Base-by-base conservation (phyloP, 495 filamentous ascomycete species). In the Penicillium dipodomyicola region DNA sequence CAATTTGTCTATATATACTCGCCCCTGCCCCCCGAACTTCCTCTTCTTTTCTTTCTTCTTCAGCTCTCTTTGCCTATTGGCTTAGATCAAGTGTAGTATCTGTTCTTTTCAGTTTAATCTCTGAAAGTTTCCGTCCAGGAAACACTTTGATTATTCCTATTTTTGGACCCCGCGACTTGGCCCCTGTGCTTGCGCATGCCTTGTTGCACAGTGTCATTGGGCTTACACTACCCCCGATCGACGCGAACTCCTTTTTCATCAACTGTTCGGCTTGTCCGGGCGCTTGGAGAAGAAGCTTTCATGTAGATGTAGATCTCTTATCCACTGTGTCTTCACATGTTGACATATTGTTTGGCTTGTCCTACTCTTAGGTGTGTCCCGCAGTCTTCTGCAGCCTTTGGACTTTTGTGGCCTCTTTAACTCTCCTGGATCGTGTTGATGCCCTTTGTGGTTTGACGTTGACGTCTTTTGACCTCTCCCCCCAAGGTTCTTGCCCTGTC, bases 41-140 rank as follows among this genome's bases (percentile, higher is more conserved):
- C 52, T 52, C 68, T 70, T 71, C 68, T 67, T 73, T 68, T 65
- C 69, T 74, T 70, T 70, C 64, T 73, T 73, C 58, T 72, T 68
- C 65, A 78, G 72, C 72, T 80, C 73, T 80, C 77, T 74, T 78
- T 78, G 72, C 69, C 75, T 69, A 69, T 73, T 75, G 70, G 75
- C 77, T 75, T 71, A 92, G 89, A 91, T 92, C 89, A 92, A 91
- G 89, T 92, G 88, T 92, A 91, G 89, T 92, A 94, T 92, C 89
- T 93, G 89, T 93, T 93, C 89, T 93, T 91, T 91, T 90, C 86
- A 92, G 87, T 90, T 90, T 91, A 88, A 90, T 80, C 75, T 78
- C 77, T 25, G 23, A 25, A 25, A 82, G 78, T 77, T 71, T 76
- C 72, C 85, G 83, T 87, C 75, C 79, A 60, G 84, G 79, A 79